Conservation (phyloP, 345 rosid genomes). For the Mercurialis annua region DNA sequence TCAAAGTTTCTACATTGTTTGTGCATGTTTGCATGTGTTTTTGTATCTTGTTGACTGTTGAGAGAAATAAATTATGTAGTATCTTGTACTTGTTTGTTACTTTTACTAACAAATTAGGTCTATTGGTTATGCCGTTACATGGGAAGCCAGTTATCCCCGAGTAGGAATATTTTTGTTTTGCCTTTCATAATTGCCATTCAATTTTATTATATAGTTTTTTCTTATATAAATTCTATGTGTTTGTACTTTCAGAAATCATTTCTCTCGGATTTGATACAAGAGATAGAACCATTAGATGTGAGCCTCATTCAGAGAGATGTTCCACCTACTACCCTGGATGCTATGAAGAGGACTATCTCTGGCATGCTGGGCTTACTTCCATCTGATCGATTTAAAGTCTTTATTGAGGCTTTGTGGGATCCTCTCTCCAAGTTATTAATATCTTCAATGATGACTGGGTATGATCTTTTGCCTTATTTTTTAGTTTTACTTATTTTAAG, state of each 20-base stretch:
- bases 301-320: slow-evolving; percentile 87
- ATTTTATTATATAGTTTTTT: neutral
- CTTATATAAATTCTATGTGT: neutral
- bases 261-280: slow-evolving; percentile 67
- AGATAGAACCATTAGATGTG: slow-evolving; percentile 90
- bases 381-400: slow-evolving; percentile 84
- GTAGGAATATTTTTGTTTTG: neutral
- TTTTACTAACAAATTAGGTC: neutral
- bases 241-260: slow-evolving; percentile 50
- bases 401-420: slow-evolving; percentile 88
- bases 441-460: slow-evolving; percentile 99
- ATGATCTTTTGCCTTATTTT: slow-evolving; percentile 25
- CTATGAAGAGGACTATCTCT: slow-evolving; percentile 94
- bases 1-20: neutral
- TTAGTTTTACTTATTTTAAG: neutral
- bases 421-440: slow-evolving; percentile 82
- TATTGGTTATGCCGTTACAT: neutral
- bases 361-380: slow-evolving; percentile 98
- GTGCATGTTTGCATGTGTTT: neutral
- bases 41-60: no score
- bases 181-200: neutral
- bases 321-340: slow-evolving; percentile 78
- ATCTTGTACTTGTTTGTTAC: no score
- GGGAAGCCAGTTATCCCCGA: neutral
- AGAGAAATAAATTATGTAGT: no score